phyloP scores from a whole-genome alignment of 2,329 filamentous ascomycete species.

The Epichloe sibirici region DNA sequence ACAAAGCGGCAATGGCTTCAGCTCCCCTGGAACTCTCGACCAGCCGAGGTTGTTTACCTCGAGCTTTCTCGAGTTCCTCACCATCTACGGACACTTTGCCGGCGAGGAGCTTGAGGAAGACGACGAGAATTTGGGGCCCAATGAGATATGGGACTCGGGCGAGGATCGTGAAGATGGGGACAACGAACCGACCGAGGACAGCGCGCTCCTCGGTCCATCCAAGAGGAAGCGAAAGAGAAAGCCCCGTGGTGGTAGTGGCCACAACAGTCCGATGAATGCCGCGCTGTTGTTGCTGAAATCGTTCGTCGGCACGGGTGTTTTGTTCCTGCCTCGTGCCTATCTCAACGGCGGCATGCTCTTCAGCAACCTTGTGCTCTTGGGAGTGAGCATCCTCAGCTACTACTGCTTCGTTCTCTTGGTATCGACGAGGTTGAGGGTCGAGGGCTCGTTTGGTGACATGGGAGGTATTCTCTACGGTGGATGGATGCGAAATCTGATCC shows the following conservation, averaged over 20 bases:
- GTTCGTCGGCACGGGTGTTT: conserved; percentile 90
- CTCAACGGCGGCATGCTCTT: conserved; percentile 97
- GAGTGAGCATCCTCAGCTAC: conserved; percentile 78
- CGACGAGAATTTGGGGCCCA: conserved; percentile 73
- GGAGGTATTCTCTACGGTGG: conserved; percentile 83
- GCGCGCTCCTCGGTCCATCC: conserved; percentile 67
- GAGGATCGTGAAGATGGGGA: conserved; percentile 57
- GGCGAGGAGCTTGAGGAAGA: conserved; percentile 96
- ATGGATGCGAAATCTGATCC: conserved; percentile 78
- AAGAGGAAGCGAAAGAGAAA: conserved; percentile 65
- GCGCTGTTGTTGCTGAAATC: conserved; percentile 85
- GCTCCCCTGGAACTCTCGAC: conserved; percentile 18
- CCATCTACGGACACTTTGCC: conserved; percentile 92
- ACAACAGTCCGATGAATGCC: conserved; percentile 67
- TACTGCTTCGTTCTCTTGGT: conserved; percentile 96
- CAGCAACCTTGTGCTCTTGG: conserved; percentile 80
- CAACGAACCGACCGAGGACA: conserved; percentile 75
- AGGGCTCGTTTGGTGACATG: conserved; percentile 96
- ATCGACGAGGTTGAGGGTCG: conserved; percentile 69
- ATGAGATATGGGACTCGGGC: conserved; percentile 85
- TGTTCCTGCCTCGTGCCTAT: conserved; percentile 87
- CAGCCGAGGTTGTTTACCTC: conserved; percentile 60
- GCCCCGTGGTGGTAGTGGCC: conserved; percentile 59
- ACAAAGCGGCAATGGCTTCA: conserved; percentile 20
- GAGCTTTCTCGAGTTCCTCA: conserved; percentile 92